Conservation (phyloP, 306 rosid species). For the Arachis stenosperma region DNA sequence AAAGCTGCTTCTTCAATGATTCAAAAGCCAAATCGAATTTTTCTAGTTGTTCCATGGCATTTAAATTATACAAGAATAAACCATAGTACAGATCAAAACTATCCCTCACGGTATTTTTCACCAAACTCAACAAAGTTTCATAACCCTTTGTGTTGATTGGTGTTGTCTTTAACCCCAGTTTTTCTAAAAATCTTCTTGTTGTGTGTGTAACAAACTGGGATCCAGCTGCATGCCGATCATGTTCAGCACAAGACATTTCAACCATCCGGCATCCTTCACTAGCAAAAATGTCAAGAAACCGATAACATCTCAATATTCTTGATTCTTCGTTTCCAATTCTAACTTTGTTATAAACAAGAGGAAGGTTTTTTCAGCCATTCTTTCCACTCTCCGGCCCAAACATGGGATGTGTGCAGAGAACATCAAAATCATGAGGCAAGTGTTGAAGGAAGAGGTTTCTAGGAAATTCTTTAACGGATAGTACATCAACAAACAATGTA, state of each 20-base stretch:
- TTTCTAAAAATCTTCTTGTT: conserved; percentile 79
- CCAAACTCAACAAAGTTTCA: conserved; percentile 78
- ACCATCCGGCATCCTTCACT: conserved; percentile 90
- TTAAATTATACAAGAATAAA: conserved; percentile 79
- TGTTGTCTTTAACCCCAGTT: conserved; percentile 61
- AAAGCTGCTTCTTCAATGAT: conserved; percentile 77
- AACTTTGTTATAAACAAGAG: conserved; percentile 79
- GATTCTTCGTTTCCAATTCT: conserved; percentile 60
- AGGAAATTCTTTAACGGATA: conserved; percentile 90
- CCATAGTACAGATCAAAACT: conserved; percentile 94
- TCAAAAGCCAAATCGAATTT: conserved; percentile 67
- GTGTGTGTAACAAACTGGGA: conserved; percentile 92
- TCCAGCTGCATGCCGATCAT: conserved; percentile 86
- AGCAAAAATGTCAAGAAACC: conserved; percentile 73
- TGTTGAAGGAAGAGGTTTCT: conserved; percentile 71
- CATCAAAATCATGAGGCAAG: conserved; percentile 67
- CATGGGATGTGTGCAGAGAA: conserved; percentile 96
- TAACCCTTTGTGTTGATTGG: conserved; percentile 87
- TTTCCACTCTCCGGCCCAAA: conserved; percentile 96
- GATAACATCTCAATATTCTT: conserved; percentile 64
- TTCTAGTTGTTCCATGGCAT: conserved; percentile 83
- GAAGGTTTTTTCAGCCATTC: conserved; percentile 76
- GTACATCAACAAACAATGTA: conserved; percentile 90
- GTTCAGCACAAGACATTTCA: conserved; percentile 92
- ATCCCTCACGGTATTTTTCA: conserved; percentile 82